A percentile compares a stretch with the other conserved stretches of the same genome.
Evolutionary conservation across 108 stramenopile genomes (phyloP).

Genomic region (Parmales sp.): DNA sequence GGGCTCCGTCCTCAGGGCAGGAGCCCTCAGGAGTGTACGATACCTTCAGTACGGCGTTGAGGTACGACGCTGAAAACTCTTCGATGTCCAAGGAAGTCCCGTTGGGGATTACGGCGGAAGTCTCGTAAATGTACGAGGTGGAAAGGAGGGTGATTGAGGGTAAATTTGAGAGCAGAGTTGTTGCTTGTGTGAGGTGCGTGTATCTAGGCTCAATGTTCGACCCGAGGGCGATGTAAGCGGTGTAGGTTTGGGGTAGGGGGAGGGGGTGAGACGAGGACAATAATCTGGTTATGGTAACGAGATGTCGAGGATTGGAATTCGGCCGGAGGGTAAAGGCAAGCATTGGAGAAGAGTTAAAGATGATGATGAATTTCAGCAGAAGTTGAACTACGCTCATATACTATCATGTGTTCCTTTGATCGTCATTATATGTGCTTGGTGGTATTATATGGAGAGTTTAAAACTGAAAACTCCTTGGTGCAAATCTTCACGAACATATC

Average conservation of each 20-base stretch:
- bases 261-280: background rate
- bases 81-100: conserved; percentile 75
- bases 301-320: background rate
- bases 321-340: no score
- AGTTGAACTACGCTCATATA: no score
- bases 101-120: no score
- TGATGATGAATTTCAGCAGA: no score
- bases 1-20: conserved; percentile 2
- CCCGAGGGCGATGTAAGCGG: conserved; percentile 62
- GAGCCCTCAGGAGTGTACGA: conserved; percentile 38
- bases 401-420: no score
- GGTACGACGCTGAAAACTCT: conserved; percentile 69
- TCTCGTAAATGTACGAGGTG: conserved; percentile 64
- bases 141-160: conserved; percentile 26
- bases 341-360: no score
- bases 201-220: conserved; percentile 66
- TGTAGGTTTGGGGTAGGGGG: background rate
- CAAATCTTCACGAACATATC: no score
- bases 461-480: no score
- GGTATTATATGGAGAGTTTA: no score
- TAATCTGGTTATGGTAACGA: background rate
- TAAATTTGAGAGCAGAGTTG: conserved; percentile 32
- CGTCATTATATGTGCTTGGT: no score
- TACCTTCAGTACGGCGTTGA: conserved; percentile 70
- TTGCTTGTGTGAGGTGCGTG: conserved; percentile 40